These are phyloP conservation scores for Arabidopsis hybrid DNA, from an alignment of 441 rosid species.

Conservation along the genomic window DNA sequence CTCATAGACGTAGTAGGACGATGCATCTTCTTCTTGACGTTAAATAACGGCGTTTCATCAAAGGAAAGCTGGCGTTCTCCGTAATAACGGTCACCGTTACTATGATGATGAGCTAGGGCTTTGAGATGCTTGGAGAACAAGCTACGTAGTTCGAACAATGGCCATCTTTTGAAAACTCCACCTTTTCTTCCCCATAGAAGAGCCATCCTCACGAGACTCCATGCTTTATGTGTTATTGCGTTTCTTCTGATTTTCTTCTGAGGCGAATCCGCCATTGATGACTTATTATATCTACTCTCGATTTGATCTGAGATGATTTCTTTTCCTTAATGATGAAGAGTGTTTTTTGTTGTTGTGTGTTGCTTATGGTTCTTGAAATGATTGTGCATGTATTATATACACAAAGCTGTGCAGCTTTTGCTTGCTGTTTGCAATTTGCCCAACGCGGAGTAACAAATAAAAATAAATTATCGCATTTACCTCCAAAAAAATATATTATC, in stretches of 20 bases:
- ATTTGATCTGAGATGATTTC: not conserved
- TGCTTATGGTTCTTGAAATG: constrained; percentile 38
- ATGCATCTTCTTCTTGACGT: constrained; percentile 53
- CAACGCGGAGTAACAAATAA: constrained; percentile 27
- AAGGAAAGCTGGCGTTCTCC: constrained; percentile 84
- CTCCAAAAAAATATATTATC: constrained; percentile 10
- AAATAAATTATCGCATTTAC: not conserved
- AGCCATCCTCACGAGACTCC: constrained; percentile 69
- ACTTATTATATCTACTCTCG: constrained; percentile 13
- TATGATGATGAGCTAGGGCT: constrained; percentile 42
- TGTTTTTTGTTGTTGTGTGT: constrained; percentile 17
- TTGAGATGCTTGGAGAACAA: constrained; percentile 67
- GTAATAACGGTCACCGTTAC: constrained; percentile 40
- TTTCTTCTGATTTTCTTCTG: constrained; percentile 42
- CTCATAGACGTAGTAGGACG: constrained; percentile 70
- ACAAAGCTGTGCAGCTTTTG: constrained; percentile 37
- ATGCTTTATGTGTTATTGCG: constrained; percentile 48
- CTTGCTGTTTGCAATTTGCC: constrained; percentile 43
- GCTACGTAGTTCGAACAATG: constrained; percentile 56
- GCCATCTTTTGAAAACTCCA: constrained; percentile 61
- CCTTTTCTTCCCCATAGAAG: constrained; percentile 83
- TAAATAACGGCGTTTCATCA: constrained; percentile 78
- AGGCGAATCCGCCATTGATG: constrained; percentile 42
- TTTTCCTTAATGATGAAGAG: not conserved
- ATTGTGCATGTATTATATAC: constrained; percentile 27